Percentiles rank a stretch among this genome's conserved stretches.
phyloP scores from a whole-genome alignment of 257 asterid species.

The Nicotiana sylvestris region DNA sequence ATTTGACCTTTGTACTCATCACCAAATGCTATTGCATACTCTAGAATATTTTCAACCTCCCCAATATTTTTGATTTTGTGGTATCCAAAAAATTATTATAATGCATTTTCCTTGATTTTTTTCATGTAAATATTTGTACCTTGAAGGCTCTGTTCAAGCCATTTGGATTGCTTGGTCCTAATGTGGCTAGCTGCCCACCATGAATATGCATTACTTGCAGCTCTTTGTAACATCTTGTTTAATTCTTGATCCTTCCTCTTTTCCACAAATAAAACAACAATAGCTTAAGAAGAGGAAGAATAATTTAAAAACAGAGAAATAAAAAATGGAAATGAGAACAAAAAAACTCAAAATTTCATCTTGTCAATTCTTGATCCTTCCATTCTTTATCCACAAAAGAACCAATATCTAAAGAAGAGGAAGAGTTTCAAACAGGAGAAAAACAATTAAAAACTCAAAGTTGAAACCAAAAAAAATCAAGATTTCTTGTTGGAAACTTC shows the following conservation, averaged over 20 bases:
- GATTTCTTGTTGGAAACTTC: not conserved
- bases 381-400: not conserved
- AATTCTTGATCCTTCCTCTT: constrained; percentile 6
- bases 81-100: not conserved
- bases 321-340: not conserved
- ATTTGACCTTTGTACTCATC: not conserved
- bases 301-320: no score
- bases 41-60: not conserved
- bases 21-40: not conserved
- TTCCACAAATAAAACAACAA: not conserved
- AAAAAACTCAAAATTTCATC: constrained; percentile 9
- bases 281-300: not conserved
- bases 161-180: constrained; percentile 44
- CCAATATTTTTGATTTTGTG: not conserved
- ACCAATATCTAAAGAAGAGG: not conserved
- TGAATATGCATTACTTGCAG: constrained; percentile 46
- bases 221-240: constrained; percentile 31
- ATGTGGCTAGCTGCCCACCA: constrained; percentile 51
- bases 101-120: not conserved
- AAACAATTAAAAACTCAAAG: not conserved
- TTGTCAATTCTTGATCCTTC: constrained; percentile 9
- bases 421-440: not conserved
- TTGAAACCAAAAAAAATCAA: not conserved
- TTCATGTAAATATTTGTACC: constrained; percentile 17
- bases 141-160: constrained; percentile 44